Percentiles rank a stretch among this genome's conserved stretches.
phyloP scores from a whole-genome alignment of 495 filamentous ascomycete genomes.

The Venustampulla echinocandica region DNA sequence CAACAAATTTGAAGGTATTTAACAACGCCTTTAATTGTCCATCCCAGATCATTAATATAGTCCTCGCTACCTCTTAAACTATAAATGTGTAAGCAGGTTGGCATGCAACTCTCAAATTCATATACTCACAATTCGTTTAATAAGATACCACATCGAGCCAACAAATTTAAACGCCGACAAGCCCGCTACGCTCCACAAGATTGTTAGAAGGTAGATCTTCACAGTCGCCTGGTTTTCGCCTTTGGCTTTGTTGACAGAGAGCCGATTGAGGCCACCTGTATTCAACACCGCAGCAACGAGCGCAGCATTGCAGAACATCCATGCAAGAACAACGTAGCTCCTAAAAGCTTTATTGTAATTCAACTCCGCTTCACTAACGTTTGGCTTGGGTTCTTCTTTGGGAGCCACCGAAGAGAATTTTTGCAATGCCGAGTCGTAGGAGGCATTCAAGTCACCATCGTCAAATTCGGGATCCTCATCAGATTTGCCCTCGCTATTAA shows the following conservation, averaged over 20 bases:
- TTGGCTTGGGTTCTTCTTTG: slow-evolving; percentile 49
- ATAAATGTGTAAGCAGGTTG: too few species aligned
- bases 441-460: slow-evolving; percentile 64
- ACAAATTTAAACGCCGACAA: slow-evolving; percentile 82
- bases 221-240: slow-evolving; percentile 28
- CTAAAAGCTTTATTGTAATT: slow-evolving; percentile 12
- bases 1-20: too few species aligned
- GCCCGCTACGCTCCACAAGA: slow-evolving; percentile 89
- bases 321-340: slow-evolving; percentile 13
- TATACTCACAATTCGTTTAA: slow-evolving; percentile 14
- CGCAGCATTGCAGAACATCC: slow-evolving; percentile 21
- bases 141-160: slow-evolving; percentile 69
- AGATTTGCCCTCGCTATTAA: slow-evolving; percentile 80
- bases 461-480: slow-evolving; percentile 77
- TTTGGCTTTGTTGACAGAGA: slow-evolving; percentile 33
- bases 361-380: slow-evolving; percentile 34
- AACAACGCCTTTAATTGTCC: too few species aligned
- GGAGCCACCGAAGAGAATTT: slow-evolving; percentile 59
- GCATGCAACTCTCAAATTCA: too few species aligned
- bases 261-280: slow-evolving; percentile 67
- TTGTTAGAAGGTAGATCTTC: slow-evolving; percentile 77
- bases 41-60: too few species aligned
- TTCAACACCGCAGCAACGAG: slow-evolving; percentile 66
- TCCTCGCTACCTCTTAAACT: too few species aligned
- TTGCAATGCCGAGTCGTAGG: slow-evolving; percentile 75